These are phyloP conservation scores for Guadua angustifolia DNA, from an alignment of 176 grass and related monocot species.

Conservation along the genomic window DNA sequence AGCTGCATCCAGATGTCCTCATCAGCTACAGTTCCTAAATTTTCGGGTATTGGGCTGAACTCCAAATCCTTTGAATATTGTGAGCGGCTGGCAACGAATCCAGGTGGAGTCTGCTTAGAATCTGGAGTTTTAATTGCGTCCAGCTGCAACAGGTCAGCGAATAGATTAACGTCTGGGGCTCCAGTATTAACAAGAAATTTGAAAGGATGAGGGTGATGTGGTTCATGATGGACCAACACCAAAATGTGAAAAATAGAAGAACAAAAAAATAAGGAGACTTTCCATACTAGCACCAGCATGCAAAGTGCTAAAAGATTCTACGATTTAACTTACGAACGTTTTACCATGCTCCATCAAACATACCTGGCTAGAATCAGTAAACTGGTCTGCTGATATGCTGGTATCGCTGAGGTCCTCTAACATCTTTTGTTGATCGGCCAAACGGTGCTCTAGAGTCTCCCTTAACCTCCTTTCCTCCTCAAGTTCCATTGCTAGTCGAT, in stretches of 20 bases:
- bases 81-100: conserved; percentile 61
- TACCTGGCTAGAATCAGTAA: conserved; percentile 65
- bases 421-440: conserved; percentile 71
- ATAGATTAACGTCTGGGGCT: not conserved
- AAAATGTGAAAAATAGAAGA: conserved; percentile 3
- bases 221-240: conserved; percentile 14
- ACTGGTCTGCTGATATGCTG: conserved; percentile 45
- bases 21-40: conserved; percentile 55
- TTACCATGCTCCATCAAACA: conserved; percentile 12
- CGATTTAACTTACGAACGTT: not conserved
- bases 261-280: no score
- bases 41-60: conserved; percentile 69
- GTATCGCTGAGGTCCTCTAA: conserved; percentile 47
- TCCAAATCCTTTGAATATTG: conserved; percentile 58
- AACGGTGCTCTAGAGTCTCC: conserved; percentile 50
- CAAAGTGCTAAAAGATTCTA: not conserved
- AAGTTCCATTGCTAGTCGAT: conserved; percentile 82
- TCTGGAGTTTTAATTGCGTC: conserved; percentile 74
- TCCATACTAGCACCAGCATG: not conserved
- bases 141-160: conserved; percentile 40
- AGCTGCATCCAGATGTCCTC: conserved; percentile 79
- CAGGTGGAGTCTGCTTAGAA: conserved; percentile 54
- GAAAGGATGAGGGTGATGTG: conserved; percentile 14
- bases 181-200: conserved; percentile 5
- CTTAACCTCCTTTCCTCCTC: conserved; percentile 84